phyloP scores from a whole-genome alignment of 129 eudicot genomes.

The Glebionis coronaria region DNA sequence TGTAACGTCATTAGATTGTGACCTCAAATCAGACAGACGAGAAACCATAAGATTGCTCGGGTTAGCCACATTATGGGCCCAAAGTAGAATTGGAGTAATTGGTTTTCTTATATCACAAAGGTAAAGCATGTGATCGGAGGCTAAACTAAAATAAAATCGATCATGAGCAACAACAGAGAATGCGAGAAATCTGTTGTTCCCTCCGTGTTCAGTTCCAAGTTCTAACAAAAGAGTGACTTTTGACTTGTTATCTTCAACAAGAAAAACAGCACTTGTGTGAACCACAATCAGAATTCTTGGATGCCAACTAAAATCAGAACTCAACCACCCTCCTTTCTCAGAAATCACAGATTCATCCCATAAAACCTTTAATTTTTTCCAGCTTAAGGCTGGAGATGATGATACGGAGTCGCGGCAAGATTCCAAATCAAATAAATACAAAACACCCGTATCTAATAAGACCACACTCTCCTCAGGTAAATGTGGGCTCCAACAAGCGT shows the following conservation, averaged over 20 bases:
- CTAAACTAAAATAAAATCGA: constrained; percentile 46
- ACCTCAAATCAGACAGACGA: constrained; percentile 58
- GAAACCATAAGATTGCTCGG: constrained; percentile 47
- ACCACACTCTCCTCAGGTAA: constrained; percentile 54
- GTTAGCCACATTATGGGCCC: constrained; percentile 54
- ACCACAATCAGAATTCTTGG: constrained; percentile 63
- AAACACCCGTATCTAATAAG: constrained; percentile 51
- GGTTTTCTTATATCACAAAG: constrained; percentile 80
- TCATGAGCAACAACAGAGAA: constrained; percentile 49
- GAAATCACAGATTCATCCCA: constrained; percentile 31
- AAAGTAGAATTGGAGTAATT: constrained; percentile 51
- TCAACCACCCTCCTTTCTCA: constrained; percentile 49
- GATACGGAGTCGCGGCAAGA: constrained; percentile 5
- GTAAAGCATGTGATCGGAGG: constrained; percentile 45
- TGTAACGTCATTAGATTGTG: constrained; percentile 32
- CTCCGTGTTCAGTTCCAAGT: constrained; percentile 9
- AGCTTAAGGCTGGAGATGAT: constrained; percentile 20
- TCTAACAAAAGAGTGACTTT: constrained; percentile 44
- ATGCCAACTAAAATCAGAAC: constrained; percentile 85
- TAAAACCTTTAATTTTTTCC: constrained; percentile 28
- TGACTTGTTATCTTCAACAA: constrained; percentile 52
- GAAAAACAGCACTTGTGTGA: constrained; percentile 39
- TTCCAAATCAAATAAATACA: constrained; percentile 61
- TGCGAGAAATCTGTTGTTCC: constrained; percentile 48
- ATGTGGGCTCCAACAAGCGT: constrained; percentile 89